These are phyloP conservation scores for Yamadazyma sp. DNA, from an alignment of 1,139 yeast species.

Conservation along the genomic window DNA sequence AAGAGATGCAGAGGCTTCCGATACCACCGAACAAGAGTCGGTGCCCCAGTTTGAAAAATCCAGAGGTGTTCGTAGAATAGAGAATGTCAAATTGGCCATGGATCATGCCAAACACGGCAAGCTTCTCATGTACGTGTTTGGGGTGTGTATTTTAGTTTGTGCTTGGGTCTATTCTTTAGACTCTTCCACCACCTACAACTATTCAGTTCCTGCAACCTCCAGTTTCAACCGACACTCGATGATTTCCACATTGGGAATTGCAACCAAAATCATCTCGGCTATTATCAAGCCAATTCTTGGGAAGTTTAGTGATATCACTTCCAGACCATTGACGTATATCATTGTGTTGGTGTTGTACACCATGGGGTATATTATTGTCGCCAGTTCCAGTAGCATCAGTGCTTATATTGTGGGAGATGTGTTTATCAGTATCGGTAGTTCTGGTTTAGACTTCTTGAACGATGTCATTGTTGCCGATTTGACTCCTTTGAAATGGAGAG, in stretches of 20 bases:
- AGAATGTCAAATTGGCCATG: constrained; percentile 24
- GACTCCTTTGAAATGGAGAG: constrained; percentile 35
- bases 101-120: constrained; percentile 12
- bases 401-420: constrained; percentile 31
- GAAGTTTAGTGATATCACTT: constrained; percentile 29
- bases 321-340: constrained; percentile 27
- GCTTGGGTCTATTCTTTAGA: constrained; percentile 40
- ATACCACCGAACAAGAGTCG: too few relatives aligned
- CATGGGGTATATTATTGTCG: constrained; percentile 26
- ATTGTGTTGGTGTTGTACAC: constrained; percentile 21
- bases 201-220: constrained; percentile 29
- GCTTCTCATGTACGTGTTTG: constrained; percentile 7
- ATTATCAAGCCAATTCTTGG: constrained; percentile 28
- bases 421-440: constrained; percentile 26
- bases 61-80: constrained; percentile 29
- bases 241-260: constrained; percentile 27
- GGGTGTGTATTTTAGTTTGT: constrained; percentile 27
- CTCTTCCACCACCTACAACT: constrained; percentile 36
- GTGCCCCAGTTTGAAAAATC: constrained; percentile 14
- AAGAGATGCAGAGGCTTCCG: too few relatives aligned
- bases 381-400: constrained; percentile 24
- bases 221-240: constrained; percentile 29
- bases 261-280: constrained; percentile 27
- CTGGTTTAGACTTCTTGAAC: constrained; percentile 19
- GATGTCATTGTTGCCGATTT: constrained; percentile 28